Percentiles rank a stretch among this genome's conserved stretches.
phyloP scores from a whole-genome alignment of 2,329 filamentous ascomycete species.

The Madurella mycetomatis region DNA sequence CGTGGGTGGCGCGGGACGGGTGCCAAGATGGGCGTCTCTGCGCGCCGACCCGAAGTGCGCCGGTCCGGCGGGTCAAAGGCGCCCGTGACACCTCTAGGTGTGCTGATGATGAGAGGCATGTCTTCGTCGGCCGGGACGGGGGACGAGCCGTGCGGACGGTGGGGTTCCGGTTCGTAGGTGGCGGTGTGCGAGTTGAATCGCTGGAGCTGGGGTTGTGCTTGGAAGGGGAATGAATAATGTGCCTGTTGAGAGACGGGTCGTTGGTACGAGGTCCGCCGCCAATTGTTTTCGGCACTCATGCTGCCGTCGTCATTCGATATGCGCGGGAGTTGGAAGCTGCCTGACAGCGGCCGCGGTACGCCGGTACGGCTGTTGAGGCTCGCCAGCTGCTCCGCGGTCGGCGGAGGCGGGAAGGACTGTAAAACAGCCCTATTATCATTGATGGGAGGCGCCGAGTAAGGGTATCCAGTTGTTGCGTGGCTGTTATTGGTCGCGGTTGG shows the following conservation, averaged over 20 bases:
- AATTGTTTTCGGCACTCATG: constrained; percentile 20
- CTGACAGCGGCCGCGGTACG: constrained; percentile 40
- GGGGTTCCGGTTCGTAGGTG: constrained; percentile 18
- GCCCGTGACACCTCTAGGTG: constrained; percentile 51
- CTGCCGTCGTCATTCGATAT: constrained; percentile 38
- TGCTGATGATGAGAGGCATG: constrained; percentile 58
- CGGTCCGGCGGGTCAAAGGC: constrained; percentile 45
- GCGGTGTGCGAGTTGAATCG: constrained; percentile 12
- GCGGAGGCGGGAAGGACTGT: constrained; percentile 36
- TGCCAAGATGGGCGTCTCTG: constrained; percentile 47
- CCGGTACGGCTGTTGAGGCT: constrained; percentile 37
- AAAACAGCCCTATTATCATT: constrained; percentile 32
- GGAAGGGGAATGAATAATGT: constrained; percentile 18
- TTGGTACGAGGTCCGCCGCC: constrained; percentile 19
- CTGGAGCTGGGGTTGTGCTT: constrained; percentile 6
- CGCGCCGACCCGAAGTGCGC: constrained; percentile 30
- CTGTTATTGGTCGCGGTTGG: constrained; percentile 24
- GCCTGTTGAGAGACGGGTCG: constrained; percentile 24
- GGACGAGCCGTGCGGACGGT: constrained; percentile 25
- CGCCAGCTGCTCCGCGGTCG: constrained; percentile 38
- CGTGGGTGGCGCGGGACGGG: constrained; percentile 51
- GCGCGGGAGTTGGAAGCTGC: constrained; percentile 40
- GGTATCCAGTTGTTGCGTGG: constrained; percentile 30
- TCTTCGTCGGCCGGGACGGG: constrained; percentile 36
- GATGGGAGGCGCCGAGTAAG: constrained; percentile 39